A percentile compares a stretch with the other conserved stretches of the same genome.
Conservation (phyloP, 352 stramenopile genomes). For the Albugo candida region DNA sequence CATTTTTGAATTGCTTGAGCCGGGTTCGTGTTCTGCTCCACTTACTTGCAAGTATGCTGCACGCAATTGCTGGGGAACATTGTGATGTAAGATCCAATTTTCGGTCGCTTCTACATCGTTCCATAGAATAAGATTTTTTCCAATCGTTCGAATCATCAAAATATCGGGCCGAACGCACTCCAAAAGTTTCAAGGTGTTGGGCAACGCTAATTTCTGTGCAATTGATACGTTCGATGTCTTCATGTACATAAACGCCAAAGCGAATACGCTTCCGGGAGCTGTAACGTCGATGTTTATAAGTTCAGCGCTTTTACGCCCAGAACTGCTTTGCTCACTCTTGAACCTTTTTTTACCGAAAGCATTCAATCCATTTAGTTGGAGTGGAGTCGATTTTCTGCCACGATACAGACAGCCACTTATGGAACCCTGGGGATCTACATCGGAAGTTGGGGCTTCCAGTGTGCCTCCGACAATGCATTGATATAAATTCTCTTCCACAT, state of each 20-base stretch:
- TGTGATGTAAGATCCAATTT: conserved; percentile 76
- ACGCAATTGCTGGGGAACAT: conserved; percentile 35
- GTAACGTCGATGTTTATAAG: conserved; percentile 93
- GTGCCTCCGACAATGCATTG: conserved; percentile 84
- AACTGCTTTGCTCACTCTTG: neutral
- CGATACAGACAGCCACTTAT: conserved; percentile 46
- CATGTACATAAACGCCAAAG: conserved; percentile 94
- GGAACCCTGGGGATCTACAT: conserved; percentile 3
- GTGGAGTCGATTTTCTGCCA: conserved; percentile 36
- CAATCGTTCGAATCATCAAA: conserved; percentile 85
- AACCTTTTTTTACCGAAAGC: conserved; percentile 2
- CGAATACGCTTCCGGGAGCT: conserved; percentile 80
- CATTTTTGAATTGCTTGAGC: conserved; percentile 1
- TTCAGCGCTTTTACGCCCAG: conserved; percentile 17
- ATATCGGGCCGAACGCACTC: conserved; percentile 93
- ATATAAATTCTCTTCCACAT: conserved; percentile 93
- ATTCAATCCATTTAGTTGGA: conserved; percentile 15
- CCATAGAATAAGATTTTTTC: conserved; percentile 91
- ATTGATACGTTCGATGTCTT: conserved; percentile 80
- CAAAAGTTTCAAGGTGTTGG: conserved; percentile 89
- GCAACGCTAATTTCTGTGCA: conserved; percentile 73
- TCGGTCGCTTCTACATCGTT: conserved; percentile 73
- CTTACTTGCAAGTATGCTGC: conserved; percentile 23
- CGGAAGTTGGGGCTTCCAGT: conserved; percentile 22
- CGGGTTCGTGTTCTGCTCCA: neutral